Base-by-base conservation (phyloP, 2,329 filamentous ascomycete genomes). In the Thelonectria rubi region DNA sequence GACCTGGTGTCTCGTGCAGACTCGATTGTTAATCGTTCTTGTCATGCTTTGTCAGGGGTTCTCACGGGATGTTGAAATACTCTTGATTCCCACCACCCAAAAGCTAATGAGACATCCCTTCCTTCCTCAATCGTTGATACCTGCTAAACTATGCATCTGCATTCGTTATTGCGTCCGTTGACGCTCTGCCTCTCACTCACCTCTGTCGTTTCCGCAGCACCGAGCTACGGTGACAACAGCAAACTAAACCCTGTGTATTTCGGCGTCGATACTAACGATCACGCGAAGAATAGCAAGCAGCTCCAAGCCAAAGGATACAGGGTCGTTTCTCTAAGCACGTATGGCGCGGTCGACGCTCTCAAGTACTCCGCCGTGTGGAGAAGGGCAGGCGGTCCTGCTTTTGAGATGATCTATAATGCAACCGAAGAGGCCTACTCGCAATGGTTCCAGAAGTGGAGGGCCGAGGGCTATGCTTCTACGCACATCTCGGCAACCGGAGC, bases 351-450 rank as follows among this genome's bases (percentile, higher is more conserved):
- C 9, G 20, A 48, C 4, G 30, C 61, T 2, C 50, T 66, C 43
- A 63, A 50, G 12, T 68, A 66, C 21, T 59, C 67, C 8, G 53
- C 61, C 4, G 56, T 62, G 2, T 66, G 67, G 67, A 21, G 62
- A 1, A 20, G 52, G 1, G 30, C 58, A 10, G 37, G 50, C 21
- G 57, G 26, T 4, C 34, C 34, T 1, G 18, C 24, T 0, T 52
- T 55, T 18, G 17, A 63, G 43, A 61, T 54, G 21, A 66, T 58
- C 3, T 46, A 62, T 8, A 54, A 39, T 9, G 54, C 56, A 2
- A 14, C 43, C 17, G 43, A 47, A n/a, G 15, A 30, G 3, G 32
- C n/a, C 10, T 69, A 66, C 18, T 50, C 59, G 17, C 9, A 40
- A 2, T 69, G 65, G 67, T 34, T 66, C 1, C 3, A 46, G 2